Percentiles rank a stretch among this genome's conserved stretches.
phyloP scores from a whole-genome alignment of 164 flowering plant species.

The Dillenia suffruticosa region DNA sequence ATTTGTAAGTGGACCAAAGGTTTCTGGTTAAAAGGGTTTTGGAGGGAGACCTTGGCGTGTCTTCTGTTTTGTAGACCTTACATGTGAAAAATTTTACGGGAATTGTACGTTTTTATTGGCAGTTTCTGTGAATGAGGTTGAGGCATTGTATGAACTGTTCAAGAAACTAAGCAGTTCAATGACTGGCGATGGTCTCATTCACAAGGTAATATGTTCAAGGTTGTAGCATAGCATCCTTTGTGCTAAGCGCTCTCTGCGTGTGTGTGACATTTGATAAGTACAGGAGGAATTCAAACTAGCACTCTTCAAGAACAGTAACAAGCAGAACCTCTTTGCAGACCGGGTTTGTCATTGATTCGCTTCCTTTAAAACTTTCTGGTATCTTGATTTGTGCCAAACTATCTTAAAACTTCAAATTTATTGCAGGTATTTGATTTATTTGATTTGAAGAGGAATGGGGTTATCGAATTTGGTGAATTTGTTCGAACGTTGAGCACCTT shows the following conservation, averaged over 20 bases:
- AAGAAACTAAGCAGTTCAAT: constrained; percentile 78
- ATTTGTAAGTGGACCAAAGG: constrained; percentile 14
- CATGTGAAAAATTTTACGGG: not conserved
- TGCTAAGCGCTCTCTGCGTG: too few relatives aligned
- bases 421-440: constrained; percentile 74
- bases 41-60: too few relatives aligned
- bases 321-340: constrained; percentile 65
- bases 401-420: not conserved
- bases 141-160: constrained; percentile 70
- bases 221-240: not conserved
- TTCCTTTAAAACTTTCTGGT: not conserved
- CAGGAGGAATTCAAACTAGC: constrained; percentile 88
- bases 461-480: constrained; percentile 79
- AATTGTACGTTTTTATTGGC: constrained; percentile 12
- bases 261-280: constrained; percentile 1
- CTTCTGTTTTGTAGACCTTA: not conserved
- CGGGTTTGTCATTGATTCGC: constrained; percentile 35
- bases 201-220: constrained; percentile 44
- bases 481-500: constrained; percentile 64
- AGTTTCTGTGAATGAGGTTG: constrained; percentile 83
- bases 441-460: constrained; percentile 64
- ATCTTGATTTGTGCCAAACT: not conserved
- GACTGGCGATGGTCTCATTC: constrained; percentile 66
- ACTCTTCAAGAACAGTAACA: constrained; percentile 49
- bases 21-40: not conserved